Base-by-base conservation (phyloP, 2,329 filamentous ascomycete genomes). In the Xylaria sp. region DNA sequence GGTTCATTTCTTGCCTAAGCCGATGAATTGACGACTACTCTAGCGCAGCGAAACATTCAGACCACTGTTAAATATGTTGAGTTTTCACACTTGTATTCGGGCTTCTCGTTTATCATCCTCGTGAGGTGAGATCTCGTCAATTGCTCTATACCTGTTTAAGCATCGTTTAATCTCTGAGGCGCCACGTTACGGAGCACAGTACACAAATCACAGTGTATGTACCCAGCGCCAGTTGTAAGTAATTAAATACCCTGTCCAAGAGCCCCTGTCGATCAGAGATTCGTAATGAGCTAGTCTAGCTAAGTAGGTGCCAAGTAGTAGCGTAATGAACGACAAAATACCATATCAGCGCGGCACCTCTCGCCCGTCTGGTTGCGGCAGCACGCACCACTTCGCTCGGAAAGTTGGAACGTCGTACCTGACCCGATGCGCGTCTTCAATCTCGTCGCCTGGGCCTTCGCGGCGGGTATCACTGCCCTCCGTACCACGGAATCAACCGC, bases 351-450 rank as follows among this genome's bases (percentile, higher is more conserved):
- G n/a, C 36, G 53, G 20, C 56, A 40, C 53, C 26, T 33, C 44
- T 53, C 17, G 33, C 40, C 15, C 28, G n/a, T 53, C 33, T 49
- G 23, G 54, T 59, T 38, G 65, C 56, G 31, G 40, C 11, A 26
- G 5, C 20, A 51, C 49, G 28, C 46, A 44, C 51, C 31, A 17
- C 23, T 15, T 58, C 10, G 36, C n/a, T 17, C 7, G 33, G 56
- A 48, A 38, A 54, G 7, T 23, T 36, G 38, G 28, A 48, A 15
- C 44, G 63, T 62, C 5, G 46, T n/a, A 36, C 40, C 42, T 15
- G 56, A 46, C 46, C 28, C 61, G n/a, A 71, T 71, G 66, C 69
- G 63, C 46, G 44, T 59, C 56, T 62, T 62, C n/a, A 38, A 57
- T 26, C 59, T 66, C 17, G 42, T 71, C 53, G 17, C 60, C 48